Percentiles rank a stretch among this genome's conserved stretches.
Evolutionary conservation across 768 basidiomycete genomes (phyloP).

Genomic region (Daedaleopsis nitida): DNA sequence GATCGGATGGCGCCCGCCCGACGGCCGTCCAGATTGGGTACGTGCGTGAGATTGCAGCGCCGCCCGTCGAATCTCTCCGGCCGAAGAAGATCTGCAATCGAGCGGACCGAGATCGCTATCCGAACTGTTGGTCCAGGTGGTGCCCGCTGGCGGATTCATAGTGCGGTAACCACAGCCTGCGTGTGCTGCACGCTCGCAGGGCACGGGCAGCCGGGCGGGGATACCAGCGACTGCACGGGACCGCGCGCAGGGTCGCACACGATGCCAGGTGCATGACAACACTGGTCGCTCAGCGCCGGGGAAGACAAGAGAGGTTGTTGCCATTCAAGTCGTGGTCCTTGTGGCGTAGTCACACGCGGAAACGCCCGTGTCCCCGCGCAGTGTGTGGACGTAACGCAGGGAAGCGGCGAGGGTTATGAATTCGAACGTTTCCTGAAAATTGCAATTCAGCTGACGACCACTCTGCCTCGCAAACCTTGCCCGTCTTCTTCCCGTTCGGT

Average conservation of each 20-base stretch:
- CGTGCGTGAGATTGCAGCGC: neutral
- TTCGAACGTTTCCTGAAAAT: neutral
- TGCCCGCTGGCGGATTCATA: constrained; percentile 1
- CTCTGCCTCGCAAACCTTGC: neutral
- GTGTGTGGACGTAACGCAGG: neutral
- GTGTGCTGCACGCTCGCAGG: no score
- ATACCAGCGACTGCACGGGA: no score
- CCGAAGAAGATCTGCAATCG: constrained; percentile 20
- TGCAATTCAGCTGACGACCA: neutral
- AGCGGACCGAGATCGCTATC: constrained; percentile 16
- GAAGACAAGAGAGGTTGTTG: neutral
- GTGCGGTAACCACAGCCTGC: constrained; percentile 1
- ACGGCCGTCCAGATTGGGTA: neutral
- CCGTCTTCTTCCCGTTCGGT: neutral
- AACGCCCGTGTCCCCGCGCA: neutral
- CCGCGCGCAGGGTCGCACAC: no score
- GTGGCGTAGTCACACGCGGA: neutral
- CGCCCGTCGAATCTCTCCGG: neutral
- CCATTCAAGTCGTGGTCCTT: neutral
- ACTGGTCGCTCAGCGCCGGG: neutral
- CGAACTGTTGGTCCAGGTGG: constrained; percentile 18
- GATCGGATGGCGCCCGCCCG: neutral
- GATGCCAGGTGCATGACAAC: neutral
- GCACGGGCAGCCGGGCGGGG: no score
- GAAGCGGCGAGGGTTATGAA: neutral